A percentile compares a stretch with the other conserved stretches of the same genome.
Evolutionary conservation across 352 stramenopile genomes (phyloP).

Genomic region (Phytophthora kernoviae): DNA sequence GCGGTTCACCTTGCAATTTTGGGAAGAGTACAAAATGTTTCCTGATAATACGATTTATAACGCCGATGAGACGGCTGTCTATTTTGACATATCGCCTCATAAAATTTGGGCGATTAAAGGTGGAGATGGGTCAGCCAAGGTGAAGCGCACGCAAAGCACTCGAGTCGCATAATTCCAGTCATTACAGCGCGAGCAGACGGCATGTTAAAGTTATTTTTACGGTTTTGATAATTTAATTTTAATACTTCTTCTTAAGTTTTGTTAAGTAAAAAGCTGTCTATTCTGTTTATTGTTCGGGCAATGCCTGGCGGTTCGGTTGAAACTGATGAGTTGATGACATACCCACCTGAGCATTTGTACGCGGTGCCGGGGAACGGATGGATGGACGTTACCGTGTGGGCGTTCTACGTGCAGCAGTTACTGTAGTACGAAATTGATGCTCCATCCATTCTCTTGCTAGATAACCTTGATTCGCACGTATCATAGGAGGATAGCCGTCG

Average conservation of each 20-base stretch:
- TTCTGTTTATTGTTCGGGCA: conserved; percentile 9
- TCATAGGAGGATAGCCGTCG: conserved; percentile 6
- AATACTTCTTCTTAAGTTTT: not conserved
- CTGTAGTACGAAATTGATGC: conserved; percentile 9
- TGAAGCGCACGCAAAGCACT: conserved; percentile 7
- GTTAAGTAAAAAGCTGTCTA: conserved; percentile 8
- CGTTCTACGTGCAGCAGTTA: conserved; percentile 3
- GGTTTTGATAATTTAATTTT: not conserved
- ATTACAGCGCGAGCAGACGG: conserved; percentile 1
- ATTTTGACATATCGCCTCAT: not conserved
- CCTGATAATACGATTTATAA: not conserved
- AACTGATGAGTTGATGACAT: not conserved
- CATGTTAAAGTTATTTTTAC: conserved; percentile 8
- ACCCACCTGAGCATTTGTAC: conserved; percentile 5
- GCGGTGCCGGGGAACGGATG: conserved; percentile 4
- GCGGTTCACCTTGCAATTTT: conserved; percentile 5
- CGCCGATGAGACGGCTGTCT: not conserved
- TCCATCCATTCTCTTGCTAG: conserved; percentile 20
- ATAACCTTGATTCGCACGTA: conserved; percentile 28
- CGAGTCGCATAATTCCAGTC: not conserved
- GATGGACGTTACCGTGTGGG: conserved; percentile 9
- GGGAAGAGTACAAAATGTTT: not conserved
- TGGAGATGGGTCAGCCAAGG: not conserved
- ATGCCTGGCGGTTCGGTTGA: conserved; percentile 7
- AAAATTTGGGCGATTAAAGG: conserved; percentile 9